Evolutionary conservation across 106 monocot species (phyloP).

Genomic region (Dendrobium catenatum): DNA sequence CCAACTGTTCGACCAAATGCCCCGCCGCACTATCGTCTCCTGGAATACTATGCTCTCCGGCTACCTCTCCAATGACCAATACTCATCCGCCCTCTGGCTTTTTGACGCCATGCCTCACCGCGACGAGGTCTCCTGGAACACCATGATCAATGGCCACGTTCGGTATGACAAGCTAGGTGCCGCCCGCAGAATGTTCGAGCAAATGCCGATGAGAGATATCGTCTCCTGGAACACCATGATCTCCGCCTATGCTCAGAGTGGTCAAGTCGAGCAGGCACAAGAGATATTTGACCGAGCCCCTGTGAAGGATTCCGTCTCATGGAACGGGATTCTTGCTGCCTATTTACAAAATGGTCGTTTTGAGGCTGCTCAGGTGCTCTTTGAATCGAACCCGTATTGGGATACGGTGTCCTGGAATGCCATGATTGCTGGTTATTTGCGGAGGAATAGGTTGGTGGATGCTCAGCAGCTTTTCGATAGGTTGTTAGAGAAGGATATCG

Average conservation of each 20-base stretch:
- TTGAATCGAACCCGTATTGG: conserved; percentile 23
- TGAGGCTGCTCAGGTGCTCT: conserved; percentile 33
- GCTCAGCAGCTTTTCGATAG: conserved; percentile 43
- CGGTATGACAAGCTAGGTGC: conserved; percentile 24
- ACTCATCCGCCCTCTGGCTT: conserved; percentile 22
- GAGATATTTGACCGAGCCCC: conserved; percentile 38
- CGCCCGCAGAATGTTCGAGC: conserved; percentile 44
- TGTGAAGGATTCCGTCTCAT: conserved; percentile 38
- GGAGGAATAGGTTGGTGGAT: conserved; percentile 20
- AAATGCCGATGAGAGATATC: conserved; percentile 42
- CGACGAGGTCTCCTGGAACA: conserved; percentile 48
- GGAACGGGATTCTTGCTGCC: conserved; percentile 57
- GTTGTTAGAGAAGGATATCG: conserved; percentile 40
- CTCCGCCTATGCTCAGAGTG: conserved; percentile 46
- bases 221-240: conserved; percentile 71
- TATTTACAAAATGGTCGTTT: conserved; percentile 46
- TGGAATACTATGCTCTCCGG: conserved; percentile 56
- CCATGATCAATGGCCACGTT: conserved; percentile 42
- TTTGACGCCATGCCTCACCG: conserved; percentile 41
- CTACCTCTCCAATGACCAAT: conserved; percentile 33
- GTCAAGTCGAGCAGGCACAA: conserved; percentile 34
- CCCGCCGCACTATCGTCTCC: conserved; percentile 38
- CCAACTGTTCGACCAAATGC: conserved; percentile 45
- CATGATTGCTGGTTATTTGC: conserved; percentile 48
- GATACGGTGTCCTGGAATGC: conserved; percentile 60